phyloP scores from a whole-genome alignment of 2,329 filamentous ascomycete genomes.

The Xylaria multiplex region DNA sequence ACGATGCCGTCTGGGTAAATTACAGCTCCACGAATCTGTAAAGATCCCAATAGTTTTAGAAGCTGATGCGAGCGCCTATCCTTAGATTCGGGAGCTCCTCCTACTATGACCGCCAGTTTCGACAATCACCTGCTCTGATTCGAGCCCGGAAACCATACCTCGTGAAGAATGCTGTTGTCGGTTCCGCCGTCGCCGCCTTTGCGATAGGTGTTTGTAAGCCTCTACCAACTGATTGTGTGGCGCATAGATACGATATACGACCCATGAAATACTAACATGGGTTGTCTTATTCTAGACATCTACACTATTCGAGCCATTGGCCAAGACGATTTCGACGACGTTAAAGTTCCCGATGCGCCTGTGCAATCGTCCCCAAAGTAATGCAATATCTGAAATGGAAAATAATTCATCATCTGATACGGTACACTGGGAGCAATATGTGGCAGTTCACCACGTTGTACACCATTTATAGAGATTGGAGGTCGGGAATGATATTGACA shows the following conservation, averaged over 20 bases:
- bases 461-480: constrained; percentile 3
- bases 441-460: constrained; percentile 14
- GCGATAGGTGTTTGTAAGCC: constrained; percentile 86
- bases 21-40: not conserved
- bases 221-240: constrained; percentile 1
- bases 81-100: constrained; percentile 64
- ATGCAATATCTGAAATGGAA: not conserved
- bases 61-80: constrained; percentile 12
- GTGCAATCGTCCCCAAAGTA: constrained; percentile 22
- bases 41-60: not conserved
- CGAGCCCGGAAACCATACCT: constrained; percentile 92
- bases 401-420: not conserved
- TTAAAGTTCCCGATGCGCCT: constrained; percentile 84
- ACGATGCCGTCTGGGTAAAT: constrained; percentile 44
- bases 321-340: constrained; percentile 96
- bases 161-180: constrained; percentile 86
- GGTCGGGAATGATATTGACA: constrained; percentile 20
- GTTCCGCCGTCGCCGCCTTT: constrained; percentile 77
- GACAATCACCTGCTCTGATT: constrained; percentile 87
- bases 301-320: constrained; percentile 84
- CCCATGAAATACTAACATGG: constrained; percentile 22
- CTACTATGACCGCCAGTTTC: constrained; percentile 91
- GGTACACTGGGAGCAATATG: constrained; percentile 6
- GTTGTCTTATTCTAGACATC: constrained; percentile 54
- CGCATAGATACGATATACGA: constrained; percentile 1